Base-by-base conservation (phyloP, 1,284 basidiomycete genomes). In the Microbotryomycetes sp. region DNA sequence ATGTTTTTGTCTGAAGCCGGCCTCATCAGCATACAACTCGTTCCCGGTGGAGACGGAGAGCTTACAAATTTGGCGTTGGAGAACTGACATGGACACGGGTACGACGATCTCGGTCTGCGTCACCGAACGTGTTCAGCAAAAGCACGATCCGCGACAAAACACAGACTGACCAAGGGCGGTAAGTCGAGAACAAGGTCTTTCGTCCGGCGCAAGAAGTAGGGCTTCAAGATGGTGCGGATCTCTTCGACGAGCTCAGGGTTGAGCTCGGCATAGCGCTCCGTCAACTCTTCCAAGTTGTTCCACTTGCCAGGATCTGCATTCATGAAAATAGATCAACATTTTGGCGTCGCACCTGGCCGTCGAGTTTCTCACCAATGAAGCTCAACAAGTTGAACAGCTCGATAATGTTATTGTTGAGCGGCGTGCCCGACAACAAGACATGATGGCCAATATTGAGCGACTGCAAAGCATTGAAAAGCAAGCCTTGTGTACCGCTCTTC, bases 371-470 rank as follows among this genome's bases (percentile, higher is more conserved):
- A 49, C 45, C 89, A 16, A 96, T 81, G 77, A 94, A 96, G 74
- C 91, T 89, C 83, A 97, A 90, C 47, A 97, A 80, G 74, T 92
- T 96, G 79, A 96, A 92, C 24, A 94, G 76, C 76, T 98, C 94
- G 56, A 89, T 83, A 41, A 97, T 86, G 72, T 96, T 97, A 78
- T 97, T 97, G 75, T 98, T 97, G 56, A 98, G 77, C 2, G 94
- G 94, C 1, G 96, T 97, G 82, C 92, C 72, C 18, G 93, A 96
- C 82, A 97, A 87, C 56, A 97, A 85, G 48, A 97, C 80, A 21
- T 90, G 85, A 73, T 97, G 91, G 3, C 83, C 79, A 31, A 82
- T 83, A 31, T 85, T 86, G 57, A 97, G 78, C 64, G 88, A 86
- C 56, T 86, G 87, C 59, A 97, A 78, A 59, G 86, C 86, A 70